Evolutionary conservation across 2,329 filamentous ascomycete species (phyloP).

Genomic region (Ophiostoma quercus): DNA sequence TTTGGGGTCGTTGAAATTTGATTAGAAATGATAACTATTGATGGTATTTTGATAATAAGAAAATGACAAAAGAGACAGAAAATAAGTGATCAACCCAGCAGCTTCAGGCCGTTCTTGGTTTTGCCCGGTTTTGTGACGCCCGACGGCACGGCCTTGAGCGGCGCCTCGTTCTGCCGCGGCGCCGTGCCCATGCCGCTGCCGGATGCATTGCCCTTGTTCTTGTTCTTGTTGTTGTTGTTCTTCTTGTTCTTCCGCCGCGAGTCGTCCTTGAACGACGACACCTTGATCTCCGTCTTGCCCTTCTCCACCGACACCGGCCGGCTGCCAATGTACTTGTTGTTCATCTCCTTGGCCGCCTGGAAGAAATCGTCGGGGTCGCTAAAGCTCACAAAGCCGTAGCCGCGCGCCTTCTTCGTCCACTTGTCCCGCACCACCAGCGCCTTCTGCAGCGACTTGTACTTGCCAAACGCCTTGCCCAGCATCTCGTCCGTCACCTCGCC

Average conservation of each 20-base stretch:
- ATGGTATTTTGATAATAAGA: neutral
- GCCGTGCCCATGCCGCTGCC: constrained; percentile 33
- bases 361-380: constrained; percentile 95
- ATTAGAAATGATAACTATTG: constrained; percentile 4
- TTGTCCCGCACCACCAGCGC: constrained; percentile 93
- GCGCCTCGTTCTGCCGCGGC: constrained; percentile 42
- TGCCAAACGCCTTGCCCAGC: constrained; percentile 84
- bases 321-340: constrained; percentile 97
- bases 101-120: constrained; percentile 60
- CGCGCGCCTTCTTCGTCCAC: constrained; percentile 90
- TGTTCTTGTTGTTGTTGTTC: constrained; percentile 40
- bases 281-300: constrained; percentile 86
- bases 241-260: constrained; percentile 31
- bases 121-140: constrained; percentile 60
- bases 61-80: neutral
- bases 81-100: constrained; percentile 48
- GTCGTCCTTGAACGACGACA: constrained; percentile 62
- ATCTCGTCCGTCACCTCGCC: constrained; percentile 97
- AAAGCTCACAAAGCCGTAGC: constrained; percentile 95
- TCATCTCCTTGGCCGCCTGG: constrained; percentile 94
- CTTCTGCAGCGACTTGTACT: constrained; percentile 84
- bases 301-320: constrained; percentile 85
- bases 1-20: neutral
- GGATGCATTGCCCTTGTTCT: constrained; percentile 32
- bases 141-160: constrained; percentile 46